Percentiles rank a stretch among this genome's conserved stretches.
These are phyloP conservation scores for Escovopsis sp. DNA, from an alignment of 2,329 filamentous ascomycete species.

Conservation along the genomic window DNA sequence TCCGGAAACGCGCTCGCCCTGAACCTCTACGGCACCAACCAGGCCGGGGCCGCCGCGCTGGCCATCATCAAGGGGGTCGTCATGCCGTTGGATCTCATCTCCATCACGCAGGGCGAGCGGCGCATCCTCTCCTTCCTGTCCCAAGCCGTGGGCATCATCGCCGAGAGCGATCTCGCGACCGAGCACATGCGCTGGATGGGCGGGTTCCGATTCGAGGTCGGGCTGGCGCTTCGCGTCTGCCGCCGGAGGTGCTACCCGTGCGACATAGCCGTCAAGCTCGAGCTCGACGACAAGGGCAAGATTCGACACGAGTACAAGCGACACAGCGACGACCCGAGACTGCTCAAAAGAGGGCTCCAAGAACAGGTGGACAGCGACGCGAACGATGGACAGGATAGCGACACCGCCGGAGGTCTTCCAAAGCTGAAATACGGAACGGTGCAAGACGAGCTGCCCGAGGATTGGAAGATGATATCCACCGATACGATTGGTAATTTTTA, in stretches of 20 bases:
- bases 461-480: constrained; percentile 60
- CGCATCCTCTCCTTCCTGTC: constrained; percentile 79
- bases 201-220: constrained; percentile 66
- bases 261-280: constrained; percentile 74
- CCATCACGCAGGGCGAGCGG: constrained; percentile 65
- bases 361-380: constrained; percentile 4
- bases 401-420: constrained; percentile 45
- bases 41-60: constrained; percentile 61
- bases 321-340: constrained; percentile 23
- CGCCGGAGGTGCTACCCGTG: constrained; percentile 72
- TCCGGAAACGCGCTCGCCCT: constrained; percentile 88
- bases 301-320: constrained; percentile 60
- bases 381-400: constrained; percentile 11
- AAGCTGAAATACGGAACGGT: constrained; percentile 66
- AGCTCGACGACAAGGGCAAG: constrained; percentile 56
- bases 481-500: constrained; percentile 86
- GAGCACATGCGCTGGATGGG: constrained; percentile 94
- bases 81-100: constrained; percentile 75
- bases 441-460: constrained; percentile 58
- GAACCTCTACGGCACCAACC: constrained; percentile 73
- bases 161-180: constrained; percentile 78
- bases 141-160: constrained; percentile 78
- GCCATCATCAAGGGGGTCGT: constrained; percentile 75
- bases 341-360: constrained; percentile 5
- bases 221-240: constrained; percentile 64